A percentile compares a stretch with the other conserved stretches of the same genome.
Evolutionary conservation across 2,329 filamentous ascomycete genomes (phyloP).

Genomic region (Metarhizium album): DNA sequence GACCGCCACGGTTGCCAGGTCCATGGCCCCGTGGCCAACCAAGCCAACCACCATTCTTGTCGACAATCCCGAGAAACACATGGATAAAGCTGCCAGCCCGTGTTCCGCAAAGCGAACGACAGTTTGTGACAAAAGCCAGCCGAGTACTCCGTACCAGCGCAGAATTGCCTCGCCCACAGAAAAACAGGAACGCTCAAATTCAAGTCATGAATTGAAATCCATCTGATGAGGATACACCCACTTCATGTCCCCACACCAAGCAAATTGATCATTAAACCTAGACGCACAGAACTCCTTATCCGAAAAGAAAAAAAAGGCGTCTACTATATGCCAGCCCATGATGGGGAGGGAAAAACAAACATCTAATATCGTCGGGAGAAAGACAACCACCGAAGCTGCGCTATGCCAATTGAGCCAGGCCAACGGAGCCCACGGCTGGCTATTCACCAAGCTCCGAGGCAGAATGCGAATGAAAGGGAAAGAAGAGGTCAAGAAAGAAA

Average conservation of each 20-base stretch:
- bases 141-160: neutral
- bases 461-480: constrained; percentile 2
- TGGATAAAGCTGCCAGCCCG: neutral
- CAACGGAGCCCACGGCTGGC: neutral
- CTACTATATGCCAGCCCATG: constrained; percentile 10
- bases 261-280: constrained; percentile 13
- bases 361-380: constrained; percentile 11
- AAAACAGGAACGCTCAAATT: constrained; percentile 2
- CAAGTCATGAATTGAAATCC: neutral
- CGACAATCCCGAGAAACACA: neutral
- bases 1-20: neutral
- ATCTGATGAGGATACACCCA: neutral
- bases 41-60: neutral
- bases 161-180: neutral
- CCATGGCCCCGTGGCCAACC: neutral
- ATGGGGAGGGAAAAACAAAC: constrained; percentile 4
- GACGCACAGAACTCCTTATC: constrained; percentile 8
- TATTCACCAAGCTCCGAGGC: neutral
- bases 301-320: neutral
- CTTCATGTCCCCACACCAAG: neutral
- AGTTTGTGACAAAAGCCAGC: neutral
- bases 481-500: constrained; percentile 2
- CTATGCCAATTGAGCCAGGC: neutral
- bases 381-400: constrained; percentile 5
- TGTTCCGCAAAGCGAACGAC: neutral